Evolutionary conservation across 345 rosid species (phyloP), one percentile per base, ranked within the genome.

Genomic region (Salix viminalis): DNA sequence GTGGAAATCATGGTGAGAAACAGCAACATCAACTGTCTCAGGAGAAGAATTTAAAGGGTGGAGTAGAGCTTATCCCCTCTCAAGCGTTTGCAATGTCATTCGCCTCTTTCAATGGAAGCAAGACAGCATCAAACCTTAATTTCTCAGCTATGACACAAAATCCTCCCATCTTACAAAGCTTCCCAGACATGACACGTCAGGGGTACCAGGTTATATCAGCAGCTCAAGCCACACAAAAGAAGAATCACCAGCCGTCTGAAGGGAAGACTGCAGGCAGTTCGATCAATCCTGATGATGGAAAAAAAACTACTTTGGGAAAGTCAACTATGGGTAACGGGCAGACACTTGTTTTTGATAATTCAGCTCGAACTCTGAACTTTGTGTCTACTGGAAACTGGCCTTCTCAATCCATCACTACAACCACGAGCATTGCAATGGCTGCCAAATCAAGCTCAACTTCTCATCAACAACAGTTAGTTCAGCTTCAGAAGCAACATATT

Each of bases 291-390:
- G 85, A 84, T 21, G 89, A 86, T 69, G 82, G 72, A 16, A 90
- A 80, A 76, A 81, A 77, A 80, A 30, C 70, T 67, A 64, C 73
- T 34, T 37, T 65, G 6, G 88, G 88, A 72, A 85, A 83, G 84
- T 54, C 84, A 18, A 70, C 79, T 15, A 41, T 75, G 19, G 54
- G 77, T 48, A 79, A 67, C 26, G 91, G 81, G 24, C 90, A 82
- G 78, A 79, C 89, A 9, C 83, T 83, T 74, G 83, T 81, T 78
- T 88, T 88, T 71, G 89, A 88, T 72, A 82, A 87, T 79, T 81
- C 91, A 60, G 78, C 88, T 36, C 79, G 85, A 75, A 83, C 83
- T 39, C 88, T 87, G 34, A 85, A 81, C 82, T 87, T 87, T 72
- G 85, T 76, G 65, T 81, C 64, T 56, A 14, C 58, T 26, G 90